phyloP scores from a whole-genome alignment of 805 yeast genomes.

The Metschnikowia rubicola region DNA sequence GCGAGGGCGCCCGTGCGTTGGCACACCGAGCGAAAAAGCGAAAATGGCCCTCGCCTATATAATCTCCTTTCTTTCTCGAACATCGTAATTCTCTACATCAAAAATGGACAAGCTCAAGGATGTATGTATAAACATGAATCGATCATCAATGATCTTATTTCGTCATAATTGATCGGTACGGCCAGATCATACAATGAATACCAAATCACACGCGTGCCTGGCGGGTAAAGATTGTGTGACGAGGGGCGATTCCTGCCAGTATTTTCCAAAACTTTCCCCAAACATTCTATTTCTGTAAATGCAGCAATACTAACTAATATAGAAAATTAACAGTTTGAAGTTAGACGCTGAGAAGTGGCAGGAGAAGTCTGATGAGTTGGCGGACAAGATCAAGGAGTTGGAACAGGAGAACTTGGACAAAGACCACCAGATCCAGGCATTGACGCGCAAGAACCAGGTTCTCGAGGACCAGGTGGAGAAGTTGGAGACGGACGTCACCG shows the following conservation, averaged over 20 bases:
- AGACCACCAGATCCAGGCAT: constrained; percentile 91
- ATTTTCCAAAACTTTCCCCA: neutral
- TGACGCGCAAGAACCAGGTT: constrained; percentile 86
- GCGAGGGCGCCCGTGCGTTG: constrained; percentile 10
- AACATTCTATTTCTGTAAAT: neutral
- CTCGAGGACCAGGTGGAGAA: constrained; percentile 82
- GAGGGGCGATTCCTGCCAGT: neutral
- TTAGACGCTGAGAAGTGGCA: constrained; percentile 97
- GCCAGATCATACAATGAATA: too few relatives aligned
- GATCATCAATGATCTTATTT: too few relatives aligned
- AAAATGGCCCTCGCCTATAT: constrained; percentile 5
- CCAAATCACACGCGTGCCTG: too few relatives aligned
- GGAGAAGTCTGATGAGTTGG: constrained; percentile 88
- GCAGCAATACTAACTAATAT: constrained; percentile 10
- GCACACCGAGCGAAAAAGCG: constrained; percentile 10
- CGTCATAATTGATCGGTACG: too few relatives aligned
- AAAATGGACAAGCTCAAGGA: constrained; percentile 61
- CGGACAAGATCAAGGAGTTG: constrained; percentile 75
- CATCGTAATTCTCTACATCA: neutral
- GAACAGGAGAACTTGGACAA: constrained; percentile 90
- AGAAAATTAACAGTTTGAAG: constrained; percentile 87
- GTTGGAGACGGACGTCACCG: constrained; percentile 68
- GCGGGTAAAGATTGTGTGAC: neutral
- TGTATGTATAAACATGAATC: constrained; percentile 31
- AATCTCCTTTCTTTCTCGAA: constrained; percentile 10